These are phyloP conservation scores for Byssothecium circinans DNA, from an alignment of 2,329 filamentous ascomycete genomes.

Conservation along the genomic window DNA sequence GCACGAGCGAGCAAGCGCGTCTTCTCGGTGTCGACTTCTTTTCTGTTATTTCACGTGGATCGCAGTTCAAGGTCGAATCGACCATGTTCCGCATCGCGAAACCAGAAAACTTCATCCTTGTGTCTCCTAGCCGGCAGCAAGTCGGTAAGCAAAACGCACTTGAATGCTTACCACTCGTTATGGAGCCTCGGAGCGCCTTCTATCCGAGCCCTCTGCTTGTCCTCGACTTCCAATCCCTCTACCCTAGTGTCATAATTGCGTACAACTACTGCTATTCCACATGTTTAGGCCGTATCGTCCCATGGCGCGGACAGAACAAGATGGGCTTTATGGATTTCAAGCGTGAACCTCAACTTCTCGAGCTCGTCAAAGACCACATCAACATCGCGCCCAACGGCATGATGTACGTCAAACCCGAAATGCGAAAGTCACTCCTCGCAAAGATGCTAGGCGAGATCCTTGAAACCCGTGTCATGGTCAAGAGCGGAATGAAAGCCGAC, in stretches of 20 bases:
- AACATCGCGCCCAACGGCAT: conserved; percentile 96
- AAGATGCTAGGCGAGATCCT: conserved; percentile 97
- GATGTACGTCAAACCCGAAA: conserved; percentile 84
- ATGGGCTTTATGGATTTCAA: conserved; percentile 92
- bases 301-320: conserved; percentile 90
- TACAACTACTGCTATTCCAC: conserved; percentile 99
- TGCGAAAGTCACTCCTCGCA: conserved; percentile 86
- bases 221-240: conserved; percentile 92
- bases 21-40: conserved; percentile 95
- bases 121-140: conserved; percentile 88
- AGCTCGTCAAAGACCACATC: conserved; percentile 78
- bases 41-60: conserved; percentile 90
- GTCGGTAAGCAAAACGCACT: conserved; percentile 92
- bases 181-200: conserved; percentile 95
- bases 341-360: conserved; percentile 72
- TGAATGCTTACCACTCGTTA: conserved; percentile 91
- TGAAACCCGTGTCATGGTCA: conserved; percentile 96
- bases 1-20: conserved; percentile 92
- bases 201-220: conserved; percentile 89
- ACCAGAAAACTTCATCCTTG: conserved; percentile 87
- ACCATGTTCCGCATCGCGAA: conserved; percentile 99
- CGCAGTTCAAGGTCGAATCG: conserved; percentile 98
- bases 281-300: conserved; percentile 80
- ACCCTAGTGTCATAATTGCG: conserved; percentile 97
- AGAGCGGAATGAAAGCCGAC: conserved; percentile 92